A percentile compares a stretch with the other conserved stretches of the same genome.
Evolutionary conservation across 805 yeast genomes (phyloP).

Genomic region (Brettanomyces custersianus): DNA sequence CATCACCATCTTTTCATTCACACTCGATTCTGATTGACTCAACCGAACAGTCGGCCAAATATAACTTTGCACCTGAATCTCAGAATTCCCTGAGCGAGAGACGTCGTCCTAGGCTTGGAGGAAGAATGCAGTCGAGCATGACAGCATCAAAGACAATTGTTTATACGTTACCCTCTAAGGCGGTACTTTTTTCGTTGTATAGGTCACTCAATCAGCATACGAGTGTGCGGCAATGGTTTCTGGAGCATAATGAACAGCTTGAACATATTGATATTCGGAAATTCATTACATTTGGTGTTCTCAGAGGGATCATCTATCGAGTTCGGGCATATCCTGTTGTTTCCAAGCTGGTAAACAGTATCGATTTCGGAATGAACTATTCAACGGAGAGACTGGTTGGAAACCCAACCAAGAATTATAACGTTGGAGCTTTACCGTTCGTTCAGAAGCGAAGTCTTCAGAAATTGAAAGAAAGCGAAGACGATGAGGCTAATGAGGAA

Average conservation of each 20-base stretch:
- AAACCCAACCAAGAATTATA: conserved; percentile 7
- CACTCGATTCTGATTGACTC: not conserved
- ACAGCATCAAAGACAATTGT: conserved; percentile 5
- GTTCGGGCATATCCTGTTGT: conserved; percentile 69
- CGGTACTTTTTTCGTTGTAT: conserved; percentile 64
- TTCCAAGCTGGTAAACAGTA: conserved; percentile 19
- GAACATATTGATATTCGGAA: conserved; percentile 71
- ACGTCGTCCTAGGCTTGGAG: not conserved
- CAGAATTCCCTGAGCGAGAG: not conserved
- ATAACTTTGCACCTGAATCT: not conserved
- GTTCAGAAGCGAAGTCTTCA: conserved; percentile 6
- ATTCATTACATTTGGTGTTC: conserved; percentile 78
- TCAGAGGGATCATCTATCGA: conserved; percentile 74
- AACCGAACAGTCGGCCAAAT: not conserved
- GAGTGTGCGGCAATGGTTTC: conserved; percentile 74
- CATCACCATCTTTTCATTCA: conserved; percentile 1
- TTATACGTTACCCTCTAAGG: conserved; percentile 46
- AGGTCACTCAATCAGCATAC: conserved; percentile 71
- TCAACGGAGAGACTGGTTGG: not conserved
- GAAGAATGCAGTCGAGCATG: not conserved
- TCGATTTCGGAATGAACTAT: conserved; percentile 5
- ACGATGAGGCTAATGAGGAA: conserved; percentile 6
- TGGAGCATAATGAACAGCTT: conserved; percentile 50
- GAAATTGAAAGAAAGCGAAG: conserved; percentile 9
- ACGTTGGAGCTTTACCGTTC: conserved; percentile 13